Conservation (phyloP, 495 filamentous ascomycete species). For the Aspergillus wentii region DNA sequence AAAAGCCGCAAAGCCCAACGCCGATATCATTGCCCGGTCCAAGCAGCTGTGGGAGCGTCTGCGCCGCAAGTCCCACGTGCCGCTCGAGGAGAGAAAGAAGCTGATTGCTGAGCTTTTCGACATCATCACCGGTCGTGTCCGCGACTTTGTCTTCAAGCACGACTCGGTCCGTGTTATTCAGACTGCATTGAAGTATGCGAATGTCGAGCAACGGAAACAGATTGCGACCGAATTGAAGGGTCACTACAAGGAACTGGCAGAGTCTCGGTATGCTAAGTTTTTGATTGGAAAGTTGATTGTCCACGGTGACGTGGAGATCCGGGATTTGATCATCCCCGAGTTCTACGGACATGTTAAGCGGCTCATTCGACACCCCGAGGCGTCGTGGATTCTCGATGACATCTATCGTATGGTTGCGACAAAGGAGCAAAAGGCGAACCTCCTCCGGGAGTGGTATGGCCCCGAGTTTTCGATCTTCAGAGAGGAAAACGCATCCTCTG, state of each 20-base stretch:
- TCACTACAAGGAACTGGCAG: constrained; percentile 75
- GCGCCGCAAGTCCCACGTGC: constrained; percentile 85
- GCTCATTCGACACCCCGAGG: constrained; percentile 92
- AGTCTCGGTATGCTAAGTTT: constrained; percentile 96
- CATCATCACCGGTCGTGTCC: constrained; percentile 83
- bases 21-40: constrained; percentile 78
- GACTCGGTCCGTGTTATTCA: constrained; percentile 93
- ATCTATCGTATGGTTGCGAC: constrained; percentile 85
- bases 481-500: constrained; percentile 47
- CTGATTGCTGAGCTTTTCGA: constrained; percentile 84
- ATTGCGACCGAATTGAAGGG: constrained; percentile 87
- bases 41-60: constrained; percentile 97
- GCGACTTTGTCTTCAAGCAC: constrained; percentile 97
- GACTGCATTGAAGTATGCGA: constrained; percentile 94
- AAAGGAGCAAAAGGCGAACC: constrained; percentile 70
- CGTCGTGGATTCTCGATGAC: constrained; percentile 95
- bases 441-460: constrained; percentile 96
- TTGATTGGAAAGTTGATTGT: constrained; percentile 91
- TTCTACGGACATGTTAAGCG: constrained; percentile 90
- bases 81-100: constrained; percentile 75
- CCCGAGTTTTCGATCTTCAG: constrained; percentile 85
- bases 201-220: constrained; percentile 70
- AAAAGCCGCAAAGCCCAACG: constrained; percentile 87
- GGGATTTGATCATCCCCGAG: constrained; percentile 83
- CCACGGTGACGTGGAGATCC: constrained; percentile 77